Conservation (phyloP, 768 basidiomycete genomes). For the Pleurotus tuoliensis region DNA sequence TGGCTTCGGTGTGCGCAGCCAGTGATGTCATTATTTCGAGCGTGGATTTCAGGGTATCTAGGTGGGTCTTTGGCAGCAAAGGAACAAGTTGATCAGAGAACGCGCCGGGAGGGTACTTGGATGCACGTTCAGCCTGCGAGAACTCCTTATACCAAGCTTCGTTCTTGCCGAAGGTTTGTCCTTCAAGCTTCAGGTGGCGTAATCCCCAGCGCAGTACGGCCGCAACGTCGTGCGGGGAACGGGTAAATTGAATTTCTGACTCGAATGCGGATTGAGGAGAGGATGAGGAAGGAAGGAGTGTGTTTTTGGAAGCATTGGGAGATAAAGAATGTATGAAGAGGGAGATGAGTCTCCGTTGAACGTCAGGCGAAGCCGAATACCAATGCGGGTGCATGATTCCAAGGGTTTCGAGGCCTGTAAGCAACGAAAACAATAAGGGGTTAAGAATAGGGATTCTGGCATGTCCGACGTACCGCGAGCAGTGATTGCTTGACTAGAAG, state of each 20-base stretch:
- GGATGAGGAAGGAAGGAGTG: constrained; percentile 47
- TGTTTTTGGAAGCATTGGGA: constrained; percentile 38
- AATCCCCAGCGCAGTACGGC: constrained; percentile 80
- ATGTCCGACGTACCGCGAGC: constrained; percentile 48
- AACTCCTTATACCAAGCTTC: constrained; percentile 69
- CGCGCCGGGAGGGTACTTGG: constrained; percentile 57
- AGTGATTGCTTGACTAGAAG: constrained; percentile 64
- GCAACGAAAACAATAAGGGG: constrained; percentile 4
- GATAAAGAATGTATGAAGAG: constrained; percentile 66
- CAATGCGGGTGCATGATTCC: constrained; percentile 86
- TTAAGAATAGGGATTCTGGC: background rate
- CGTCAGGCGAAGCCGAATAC: constrained; percentile 67
- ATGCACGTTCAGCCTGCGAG: constrained; percentile 51
- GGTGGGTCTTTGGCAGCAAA: constrained; percentile 52
- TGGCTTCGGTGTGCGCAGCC: constrained; percentile 67
- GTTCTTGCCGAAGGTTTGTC: constrained; percentile 54
- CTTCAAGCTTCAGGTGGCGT: constrained; percentile 66
- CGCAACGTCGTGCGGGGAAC: constrained; percentile 73
- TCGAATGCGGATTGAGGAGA: constrained; percentile 52
- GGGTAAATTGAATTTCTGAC: constrained; percentile 59
- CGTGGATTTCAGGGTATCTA: constrained; percentile 52
- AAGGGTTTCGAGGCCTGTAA: constrained; percentile 72
- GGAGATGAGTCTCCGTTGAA: constrained; percentile 68
- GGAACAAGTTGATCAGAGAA: constrained; percentile 62
- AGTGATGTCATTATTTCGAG: constrained; percentile 66